Conservation (phyloP, 163 green algal genomes). For the Coccomyxa subellipsoidea region DNA sequence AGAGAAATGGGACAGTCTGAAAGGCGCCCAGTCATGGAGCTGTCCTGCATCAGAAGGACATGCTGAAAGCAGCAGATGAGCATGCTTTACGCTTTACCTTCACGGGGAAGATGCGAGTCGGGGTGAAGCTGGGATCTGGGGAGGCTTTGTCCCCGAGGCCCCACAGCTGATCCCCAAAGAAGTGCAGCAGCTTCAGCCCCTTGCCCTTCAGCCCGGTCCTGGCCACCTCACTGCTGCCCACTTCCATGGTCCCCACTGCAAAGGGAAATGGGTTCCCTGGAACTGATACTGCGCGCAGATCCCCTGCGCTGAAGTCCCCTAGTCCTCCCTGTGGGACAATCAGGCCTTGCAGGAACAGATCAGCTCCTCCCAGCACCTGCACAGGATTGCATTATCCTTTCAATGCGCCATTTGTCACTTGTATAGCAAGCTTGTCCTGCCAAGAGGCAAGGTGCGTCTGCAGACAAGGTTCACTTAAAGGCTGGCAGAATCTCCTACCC, state of each 20-base stretch:
- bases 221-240: slow-evolving; percentile 24
- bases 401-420: too few relatives aligned
- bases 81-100: neutral
- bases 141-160: slow-evolving; percentile 34
- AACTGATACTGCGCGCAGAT: slow-evolving; percentile 28
- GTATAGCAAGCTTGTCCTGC: too few relatives aligned
- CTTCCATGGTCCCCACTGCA: slow-evolving; percentile 43
- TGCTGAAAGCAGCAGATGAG: too few relatives aligned
- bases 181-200: slow-evolving; percentile 42
- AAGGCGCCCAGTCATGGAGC: too few relatives aligned
- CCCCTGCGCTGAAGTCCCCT: slow-evolving; percentile 27
- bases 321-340: slow-evolving; percentile 32
- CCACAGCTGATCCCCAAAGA: slow-evolving; percentile 53
- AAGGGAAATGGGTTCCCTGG: slow-evolving; percentile 43
- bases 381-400: too few relatives aligned
- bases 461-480: too few relatives aligned
- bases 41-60: too few relatives aligned
- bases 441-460: too few relatives aligned
- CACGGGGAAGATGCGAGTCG: slow-evolving; percentile 32
- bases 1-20: too few relatives aligned
- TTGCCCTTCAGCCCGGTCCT: slow-evolving; percentile 29
- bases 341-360: slow-evolving; percentile 57
- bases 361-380: slow-evolving; percentile 44
- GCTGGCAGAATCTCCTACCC: too few relatives aligned
- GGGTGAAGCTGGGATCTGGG: slow-evolving; percentile 48